Base-by-base conservation (phyloP, 31 red algal species). In the Endocladia muricata region DNA sequence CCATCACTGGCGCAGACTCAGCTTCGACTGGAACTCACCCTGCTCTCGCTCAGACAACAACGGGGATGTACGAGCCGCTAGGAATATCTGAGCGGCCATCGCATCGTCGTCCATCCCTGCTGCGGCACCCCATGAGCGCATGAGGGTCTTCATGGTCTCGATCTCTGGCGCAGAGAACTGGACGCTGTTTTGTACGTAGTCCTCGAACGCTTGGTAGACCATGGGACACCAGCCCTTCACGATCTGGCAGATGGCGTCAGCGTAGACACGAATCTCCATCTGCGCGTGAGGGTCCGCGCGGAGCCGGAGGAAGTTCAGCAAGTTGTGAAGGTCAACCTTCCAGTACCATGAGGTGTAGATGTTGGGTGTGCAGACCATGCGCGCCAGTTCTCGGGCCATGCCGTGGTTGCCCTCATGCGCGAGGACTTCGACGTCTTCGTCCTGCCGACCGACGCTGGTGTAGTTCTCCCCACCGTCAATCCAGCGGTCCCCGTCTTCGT, bases 281-380 rank as follows among this genome's bases (percentile, higher is more conserved):
- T 73, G 69, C 26, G 69, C 69, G 44, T 73, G 69, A 49, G n/a
- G n/a, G 69, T 73, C 37, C 37, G 34, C 34, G 34, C 69, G 69
- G 23, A 73, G 34, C 26, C 37, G 32, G n/a, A 73, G 44, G 21
- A 73, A 51, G 69, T 73, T 26, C 21, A 73, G 26, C 23, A 73
- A 26, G 69, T 73, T 73, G 44, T 73, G 69, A 26, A 73, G 69
- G 35, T 73, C 69, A 51, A 22, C 30, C 23, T 49, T 26, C 69
- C 69, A 73, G 34, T 54, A 73, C 40, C 21, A 23, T 51, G 47
- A 37, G 69, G 69, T 73, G 34, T 73, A 73, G 41, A 52, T 55
- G 34, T 33, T 73, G 38, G 55, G 41, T 29, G 69, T 37, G 26
- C 47, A 33, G 22, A 32, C 44, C 23, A 22, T 51, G 26, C 69